phyloP scores from a whole-genome alignment of 2,329 filamentous ascomycete genomes.

The Ceratocystis diversiconidia region DNA sequence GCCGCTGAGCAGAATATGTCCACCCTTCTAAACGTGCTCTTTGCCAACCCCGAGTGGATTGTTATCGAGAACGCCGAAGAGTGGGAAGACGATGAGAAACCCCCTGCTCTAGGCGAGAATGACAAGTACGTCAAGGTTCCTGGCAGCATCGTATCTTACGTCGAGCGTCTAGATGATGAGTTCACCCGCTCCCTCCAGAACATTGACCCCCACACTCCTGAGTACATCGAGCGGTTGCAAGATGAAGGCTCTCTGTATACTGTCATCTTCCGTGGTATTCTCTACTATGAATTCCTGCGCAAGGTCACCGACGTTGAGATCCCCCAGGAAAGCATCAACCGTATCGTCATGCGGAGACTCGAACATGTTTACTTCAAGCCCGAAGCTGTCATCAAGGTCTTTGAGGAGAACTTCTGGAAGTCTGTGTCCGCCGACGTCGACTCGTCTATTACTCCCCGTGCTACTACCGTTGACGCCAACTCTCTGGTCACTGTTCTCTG shows the following conservation, averaged over 20 bases:
- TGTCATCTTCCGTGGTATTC: constrained; percentile 71
- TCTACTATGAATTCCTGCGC: constrained; percentile 75
- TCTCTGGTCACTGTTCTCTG: constrained; percentile 74
- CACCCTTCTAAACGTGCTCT: constrained; percentile 62
- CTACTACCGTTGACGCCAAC: constrained; percentile 51
- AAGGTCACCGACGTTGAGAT: constrained; percentile 56
- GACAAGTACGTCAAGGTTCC: constrained; percentile 81
- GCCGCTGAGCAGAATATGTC: constrained; percentile 76
- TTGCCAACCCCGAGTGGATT: constrained; percentile 64
- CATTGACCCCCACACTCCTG: constrained; percentile 95
- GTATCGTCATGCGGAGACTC: constrained; percentile 80
- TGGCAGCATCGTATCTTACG: constrained; percentile 84
- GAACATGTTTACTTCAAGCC: constrained; percentile 99
- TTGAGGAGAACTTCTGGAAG: constrained; percentile 92
- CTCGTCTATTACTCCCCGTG: constrained; percentile 67
- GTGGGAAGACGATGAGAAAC: constrained; percentile 98
- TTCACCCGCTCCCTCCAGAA: constrained; percentile 91
- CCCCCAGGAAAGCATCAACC: constrained; percentile 78
- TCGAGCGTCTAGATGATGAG: constrained; percentile 92
- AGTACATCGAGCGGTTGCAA: constrained; percentile 89
- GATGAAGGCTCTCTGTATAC: constrained; percentile 88
- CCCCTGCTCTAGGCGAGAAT: constrained; percentile 55
- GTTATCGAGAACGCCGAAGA: constrained; percentile 89
- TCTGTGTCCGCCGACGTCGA: constrained; percentile 53
- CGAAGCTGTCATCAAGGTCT: constrained; percentile 76